These are phyloP conservation scores for Calonectria hawksworthii DNA, from an alignment of 2,329 filamentous ascomycete species.

Conservation along the genomic window DNA sequence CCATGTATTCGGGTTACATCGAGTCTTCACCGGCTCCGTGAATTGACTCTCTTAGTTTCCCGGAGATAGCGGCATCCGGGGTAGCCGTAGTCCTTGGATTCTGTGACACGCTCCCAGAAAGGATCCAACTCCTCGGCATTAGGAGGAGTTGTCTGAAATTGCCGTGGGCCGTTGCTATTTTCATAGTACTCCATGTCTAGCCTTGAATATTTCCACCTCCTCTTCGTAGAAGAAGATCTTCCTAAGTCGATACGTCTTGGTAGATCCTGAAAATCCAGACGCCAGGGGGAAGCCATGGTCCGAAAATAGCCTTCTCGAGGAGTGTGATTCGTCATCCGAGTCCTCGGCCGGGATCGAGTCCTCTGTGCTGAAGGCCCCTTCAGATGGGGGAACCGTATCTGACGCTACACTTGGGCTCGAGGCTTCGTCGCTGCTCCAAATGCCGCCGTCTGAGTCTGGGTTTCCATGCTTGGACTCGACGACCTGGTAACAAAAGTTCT, in stretches of 20 bases:
- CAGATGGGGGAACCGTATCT: slow-evolving; percentile 14
- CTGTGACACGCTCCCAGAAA: slow-evolving; percentile 7
- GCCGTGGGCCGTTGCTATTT: slow-evolving; percentile 9
- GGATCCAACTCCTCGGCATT: slow-evolving; percentile 17
- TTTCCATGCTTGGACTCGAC: slow-evolving; percentile 23
- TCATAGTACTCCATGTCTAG: slow-evolving; percentile 29
- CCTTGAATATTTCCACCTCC: slow-evolving; percentile 30
- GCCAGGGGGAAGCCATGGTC: slow-evolving; percentile 5
- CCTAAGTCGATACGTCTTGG: slow-evolving; percentile 24
- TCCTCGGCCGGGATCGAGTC: slow-evolving; percentile 22
- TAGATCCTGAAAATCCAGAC: neutral
- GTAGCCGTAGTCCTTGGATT: neutral
- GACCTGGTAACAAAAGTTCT: slow-evolving; percentile 23
- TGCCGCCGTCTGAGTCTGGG: slow-evolving; percentile 19
- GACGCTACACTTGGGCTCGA: slow-evolving; percentile 18
- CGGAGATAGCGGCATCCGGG: slow-evolving; percentile 13
- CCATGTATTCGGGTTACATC: slow-evolving; percentile 6
- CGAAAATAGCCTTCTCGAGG: slow-evolving; percentile 20
- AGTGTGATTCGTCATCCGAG: slow-evolving; percentile 28
- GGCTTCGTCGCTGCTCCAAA: slow-evolving; percentile 23
- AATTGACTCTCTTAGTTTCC: slow-evolving; percentile 9
- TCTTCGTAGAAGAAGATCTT: slow-evolving; percentile 30
- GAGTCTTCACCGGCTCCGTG: slow-evolving; percentile 6
- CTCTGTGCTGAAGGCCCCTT: slow-evolving; percentile 20
- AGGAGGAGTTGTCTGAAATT: slow-evolving; percentile 9